Base-by-base conservation (phyloP, 306 rosid species). In the Ormosia emarginata region DNA sequence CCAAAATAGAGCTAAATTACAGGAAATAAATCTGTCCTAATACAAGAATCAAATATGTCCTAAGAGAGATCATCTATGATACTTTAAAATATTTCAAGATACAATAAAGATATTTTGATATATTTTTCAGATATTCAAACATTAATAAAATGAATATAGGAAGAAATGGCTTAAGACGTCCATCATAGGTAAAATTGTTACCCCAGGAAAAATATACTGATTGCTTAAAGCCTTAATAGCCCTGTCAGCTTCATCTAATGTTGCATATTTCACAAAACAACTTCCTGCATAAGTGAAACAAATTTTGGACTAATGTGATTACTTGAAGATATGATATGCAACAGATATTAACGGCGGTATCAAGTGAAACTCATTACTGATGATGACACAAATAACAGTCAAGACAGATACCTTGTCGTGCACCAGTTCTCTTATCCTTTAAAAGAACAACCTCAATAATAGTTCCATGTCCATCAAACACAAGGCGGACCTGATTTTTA, bases 251-350 rank as follows among this genome's bases (percentile, higher is more conserved):
- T 86, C 98, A 86, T 88, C 83, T 15, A 82, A 13, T 13, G 92
- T 88, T 70, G 93, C 82, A 84, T 88, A 93, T 77, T 95, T 95
- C 75, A 95, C 98, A 62, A 93, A 95, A 87, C 98, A 95, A 79
- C 91, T 90, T 78, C 97, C 98, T 93, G 90, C 50, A 75, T 59
- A 78, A 77, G 85, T 61, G 86, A 79, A 57, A 29, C 67, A 58
- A 83, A 50, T 83, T 74, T 65, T 79, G 57, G 75, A 78, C 67
- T 50, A 68, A 50, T 65, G 68, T 53, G 58, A 74, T 68, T 61
- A 58, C 63, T 73, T 66, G 56, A 32, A 63, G 65, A 57, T 43
- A 69, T 59, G 17, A 37, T 15, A 75, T 67, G 77, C 43, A 73
- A 76, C 75, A 81, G 18, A 64, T 41, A 65, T 39, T 34, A 67